These are phyloP conservation scores for Trypanosoma congolense DNA, from an alignment of 208 protist species.

Conservation along the genomic window DNA sequence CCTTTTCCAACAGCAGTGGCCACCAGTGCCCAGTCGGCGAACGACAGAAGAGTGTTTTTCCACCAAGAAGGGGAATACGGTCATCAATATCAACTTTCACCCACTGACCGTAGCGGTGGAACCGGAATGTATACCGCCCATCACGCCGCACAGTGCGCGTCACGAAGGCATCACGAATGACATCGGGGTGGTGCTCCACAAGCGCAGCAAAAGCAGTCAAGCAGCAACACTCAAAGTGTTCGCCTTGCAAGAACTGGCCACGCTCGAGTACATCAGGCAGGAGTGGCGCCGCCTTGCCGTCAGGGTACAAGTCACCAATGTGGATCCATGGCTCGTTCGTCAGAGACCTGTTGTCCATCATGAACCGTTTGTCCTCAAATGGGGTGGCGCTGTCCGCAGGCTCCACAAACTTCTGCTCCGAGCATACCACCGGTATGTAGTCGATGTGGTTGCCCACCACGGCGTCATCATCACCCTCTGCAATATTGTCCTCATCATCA, in stretches of 20 bases:
- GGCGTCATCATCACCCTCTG: conserved; percentile 48
- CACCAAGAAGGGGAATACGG: conserved; percentile 41
- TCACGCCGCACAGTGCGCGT: conserved; percentile 68
- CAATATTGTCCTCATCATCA: conserved; percentile 73
- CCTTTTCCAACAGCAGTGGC: conserved; percentile 65
- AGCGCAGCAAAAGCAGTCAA: conserved; percentile 57
- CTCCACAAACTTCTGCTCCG: conserved; percentile 30
- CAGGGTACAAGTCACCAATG: conserved; percentile 74
- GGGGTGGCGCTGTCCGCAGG: conserved; percentile 50
- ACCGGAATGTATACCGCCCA: conserved; percentile 79
- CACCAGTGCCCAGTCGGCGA: conserved; percentile 64
- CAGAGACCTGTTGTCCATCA: conserved; percentile 51
- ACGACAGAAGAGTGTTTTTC: conserved; percentile 46
- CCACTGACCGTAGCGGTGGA: conserved; percentile 63
- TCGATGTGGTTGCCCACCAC: conserved; percentile 37
- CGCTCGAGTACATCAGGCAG: conserved; percentile 49
- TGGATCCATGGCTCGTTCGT: conserved; percentile 57
- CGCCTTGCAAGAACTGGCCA: conserved; percentile 70
- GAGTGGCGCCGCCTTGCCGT: conserved; percentile 42
- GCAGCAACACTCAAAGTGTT: conserved; percentile 83
- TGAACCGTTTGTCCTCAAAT: conserved; percentile 65
- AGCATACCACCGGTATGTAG: conserved; percentile 39
- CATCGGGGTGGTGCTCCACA: conserved; percentile 54
- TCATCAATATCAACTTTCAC: conserved; percentile 62
- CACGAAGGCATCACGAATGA: conserved; percentile 75